Evolutionary conservation across 2,329 filamentous ascomycete species (phyloP), one percentile per base, ranked within the genome.

Genomic region (Xylariaceae sp.): DNA sequence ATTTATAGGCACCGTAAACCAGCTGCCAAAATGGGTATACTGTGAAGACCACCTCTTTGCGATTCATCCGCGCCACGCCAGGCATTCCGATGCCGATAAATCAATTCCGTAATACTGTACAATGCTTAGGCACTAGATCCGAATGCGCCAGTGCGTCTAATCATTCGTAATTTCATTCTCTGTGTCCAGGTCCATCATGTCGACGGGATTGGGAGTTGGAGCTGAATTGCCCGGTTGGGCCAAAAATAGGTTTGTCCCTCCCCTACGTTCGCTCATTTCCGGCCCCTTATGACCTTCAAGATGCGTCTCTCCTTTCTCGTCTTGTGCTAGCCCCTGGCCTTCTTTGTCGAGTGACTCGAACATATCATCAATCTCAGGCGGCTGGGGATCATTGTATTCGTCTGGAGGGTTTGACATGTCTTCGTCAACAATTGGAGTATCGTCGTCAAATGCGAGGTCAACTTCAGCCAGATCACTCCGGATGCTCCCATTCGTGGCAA

Each of bases 221-320:
- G 53, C 47, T 18, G 59, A 41, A 49, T 55, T 22, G 56, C 53
- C 54, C 10, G 60, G 54, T 12, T 58, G 63, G 18, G 59, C 52
- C 21, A 70, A 54, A 37, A 71, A 67, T 6, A 65, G 61, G 5
- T 59, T 58, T 12, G 59, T 42, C 8, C 62, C 61, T 19, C 63
- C 63, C 34, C 59, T 56, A 29, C 72, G 70, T 57, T 77, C 74
- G 58, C 74, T 71, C 75, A 77, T 77, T 60, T 77, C 75, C 0
- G 75, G 74, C n/a, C 57, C 63, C 47, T 66, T 70, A 9, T 47
- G 18, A 39, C 6, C 47, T 22, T 36, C 45, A 13, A 13, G 15
- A 13, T 26, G 30, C 62, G 66, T 58, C 64, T 49, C 48, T 8
- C 8, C 44, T 5, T 67, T 58, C 64, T 49, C 48, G 9, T 6